phyloP scores from a whole-genome alignment of 805 yeast species.

The Starmerella sirachaensis region DNA sequence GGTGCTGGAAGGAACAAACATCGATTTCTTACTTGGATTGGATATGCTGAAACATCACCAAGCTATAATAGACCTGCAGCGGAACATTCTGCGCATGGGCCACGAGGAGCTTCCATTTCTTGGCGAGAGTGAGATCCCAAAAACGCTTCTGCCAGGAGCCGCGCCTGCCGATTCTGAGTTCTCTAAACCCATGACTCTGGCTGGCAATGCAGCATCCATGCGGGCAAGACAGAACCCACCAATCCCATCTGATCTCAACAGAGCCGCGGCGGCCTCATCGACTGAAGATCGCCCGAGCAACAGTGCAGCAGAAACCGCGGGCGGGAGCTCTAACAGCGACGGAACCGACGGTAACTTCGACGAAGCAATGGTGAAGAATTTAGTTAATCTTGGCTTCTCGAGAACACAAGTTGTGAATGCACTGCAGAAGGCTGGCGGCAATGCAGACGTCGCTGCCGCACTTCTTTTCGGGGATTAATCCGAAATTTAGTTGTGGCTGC shows the following conservation, averaged over 20 bases:
- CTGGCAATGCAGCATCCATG: too few species aligned
- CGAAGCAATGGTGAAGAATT: slow-evolving; percentile 30
- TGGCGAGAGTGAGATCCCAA: slow-evolving; percentile 61
- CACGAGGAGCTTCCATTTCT: slow-evolving; percentile 61
- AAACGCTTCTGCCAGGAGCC: too few species aligned
- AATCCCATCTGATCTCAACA: too few species aligned
- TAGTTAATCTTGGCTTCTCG: slow-evolving; percentile 62
- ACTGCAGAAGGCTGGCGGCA: slow-evolving; percentile 54
- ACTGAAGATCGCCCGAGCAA: neutral
- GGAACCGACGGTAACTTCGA: neutral
- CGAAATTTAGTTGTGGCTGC: too few species aligned
- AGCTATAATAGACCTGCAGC: slow-evolving; percentile 63
- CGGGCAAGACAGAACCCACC: too few species aligned
- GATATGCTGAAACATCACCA: slow-evolving; percentile 85
- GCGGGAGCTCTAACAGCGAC: neutral
- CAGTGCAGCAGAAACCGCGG: neutral
- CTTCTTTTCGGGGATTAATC: slow-evolving; percentile 37
- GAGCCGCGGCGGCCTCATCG: neutral
- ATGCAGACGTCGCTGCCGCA: slow-evolving; percentile 79
- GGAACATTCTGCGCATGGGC: slow-evolving; percentile 57
- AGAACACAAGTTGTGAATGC: slow-evolving; percentile 54
- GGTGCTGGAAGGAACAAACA: slow-evolving; percentile 44
- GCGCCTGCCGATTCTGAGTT: too few species aligned
- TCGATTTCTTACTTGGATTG: slow-evolving; percentile 70
- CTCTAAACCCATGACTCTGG: neutral